Conservation (phyloP, 768 basidiomycete species). For the Leccinellum luteum region DNA sequence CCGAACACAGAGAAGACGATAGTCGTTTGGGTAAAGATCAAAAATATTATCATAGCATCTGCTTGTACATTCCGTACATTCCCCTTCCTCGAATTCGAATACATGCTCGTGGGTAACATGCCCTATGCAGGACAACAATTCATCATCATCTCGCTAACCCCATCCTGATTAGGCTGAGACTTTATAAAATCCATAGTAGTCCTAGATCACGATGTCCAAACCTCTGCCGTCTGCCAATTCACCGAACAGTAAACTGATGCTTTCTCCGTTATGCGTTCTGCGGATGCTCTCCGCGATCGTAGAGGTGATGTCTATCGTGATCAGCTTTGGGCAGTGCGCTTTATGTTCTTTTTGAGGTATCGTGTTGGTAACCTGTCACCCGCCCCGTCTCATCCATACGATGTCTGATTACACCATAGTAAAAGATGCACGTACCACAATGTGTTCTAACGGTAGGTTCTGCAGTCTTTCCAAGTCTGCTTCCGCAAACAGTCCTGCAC, state of each 20-base stretch:
- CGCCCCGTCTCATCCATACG: conserved; percentile 5
- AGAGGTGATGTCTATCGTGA: conserved; percentile 86
- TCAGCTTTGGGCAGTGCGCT: conserved; percentile 65
- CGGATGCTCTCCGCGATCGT: conserved; percentile 96
- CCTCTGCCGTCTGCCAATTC: conserved; percentile 63
- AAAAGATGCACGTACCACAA: conserved; percentile 62
- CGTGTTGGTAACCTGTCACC: conserved; percentile 86
- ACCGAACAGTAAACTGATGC: conserved; percentile 83
- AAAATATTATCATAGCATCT: not conserved
- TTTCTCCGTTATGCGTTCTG: conserved; percentile 91
- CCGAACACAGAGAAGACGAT: conserved; percentile 45
- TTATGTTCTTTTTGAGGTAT: conserved; percentile 80
- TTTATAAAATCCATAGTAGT: not conserved
- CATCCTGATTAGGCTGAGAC: too few relatives aligned
- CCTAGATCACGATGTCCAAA: conserved; percentile 28
- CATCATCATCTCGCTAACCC: too few relatives aligned
- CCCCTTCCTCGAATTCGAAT: too few relatives aligned
- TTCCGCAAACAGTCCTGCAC: conserved; percentile 75
- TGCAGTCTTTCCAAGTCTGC: conserved; percentile 65
- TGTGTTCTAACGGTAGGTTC: conserved; percentile 71
- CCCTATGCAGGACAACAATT: too few relatives aligned
- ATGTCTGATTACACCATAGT: not conserved
- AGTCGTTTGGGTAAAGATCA: not conserved
- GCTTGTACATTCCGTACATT: not conserved
- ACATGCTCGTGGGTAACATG: too few relatives aligned